Percentiles rank a stretch among this genome's conserved stretches.
Conservation (phyloP, 2,329 filamentous ascomycete species). For the Verticillium tricorpus region DNA sequence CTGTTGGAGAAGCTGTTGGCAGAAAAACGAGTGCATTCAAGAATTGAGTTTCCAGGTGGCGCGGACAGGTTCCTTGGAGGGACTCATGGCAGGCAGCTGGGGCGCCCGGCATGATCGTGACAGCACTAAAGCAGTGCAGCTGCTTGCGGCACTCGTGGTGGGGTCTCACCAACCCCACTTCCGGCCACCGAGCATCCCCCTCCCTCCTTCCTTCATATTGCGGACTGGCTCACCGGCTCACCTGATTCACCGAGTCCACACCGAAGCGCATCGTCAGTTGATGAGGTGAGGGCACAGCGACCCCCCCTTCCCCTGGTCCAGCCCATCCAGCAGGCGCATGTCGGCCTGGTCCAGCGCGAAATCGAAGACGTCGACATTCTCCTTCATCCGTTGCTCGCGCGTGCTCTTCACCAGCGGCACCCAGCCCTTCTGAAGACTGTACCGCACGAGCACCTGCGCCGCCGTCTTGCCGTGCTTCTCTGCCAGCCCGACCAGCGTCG, state of each 20-base stretch:
- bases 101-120: neutral
- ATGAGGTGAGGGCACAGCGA: neutral
- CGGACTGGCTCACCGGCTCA: neutral
- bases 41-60: neutral
- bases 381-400: constrained; percentile 50
- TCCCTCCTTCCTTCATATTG: too few species aligned
- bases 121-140: neutral
- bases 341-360: constrained; percentile 55
- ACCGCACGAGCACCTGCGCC: constrained; percentile 65
- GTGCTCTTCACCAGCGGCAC: constrained; percentile 65
- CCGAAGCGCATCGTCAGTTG: neutral
- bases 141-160: neutral
- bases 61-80: neutral
- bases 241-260: neutral
- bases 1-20: neutral
- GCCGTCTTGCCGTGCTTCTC: constrained; percentile 55
- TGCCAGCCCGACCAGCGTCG: constrained; percentile 48
- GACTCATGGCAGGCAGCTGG: neutral
- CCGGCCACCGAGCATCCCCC: too few species aligned
- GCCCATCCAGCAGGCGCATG: constrained; percentile 36
- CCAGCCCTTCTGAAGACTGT: constrained; percentile 66
- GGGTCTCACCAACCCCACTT: neutral
- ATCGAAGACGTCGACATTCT: constrained; percentile 57
- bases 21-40: neutral
- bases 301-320: constrained; percentile 11